Conservation (phyloP, 2,329 filamentous ascomycete genomes). For the Fusarium phyllophilum region DNA sequence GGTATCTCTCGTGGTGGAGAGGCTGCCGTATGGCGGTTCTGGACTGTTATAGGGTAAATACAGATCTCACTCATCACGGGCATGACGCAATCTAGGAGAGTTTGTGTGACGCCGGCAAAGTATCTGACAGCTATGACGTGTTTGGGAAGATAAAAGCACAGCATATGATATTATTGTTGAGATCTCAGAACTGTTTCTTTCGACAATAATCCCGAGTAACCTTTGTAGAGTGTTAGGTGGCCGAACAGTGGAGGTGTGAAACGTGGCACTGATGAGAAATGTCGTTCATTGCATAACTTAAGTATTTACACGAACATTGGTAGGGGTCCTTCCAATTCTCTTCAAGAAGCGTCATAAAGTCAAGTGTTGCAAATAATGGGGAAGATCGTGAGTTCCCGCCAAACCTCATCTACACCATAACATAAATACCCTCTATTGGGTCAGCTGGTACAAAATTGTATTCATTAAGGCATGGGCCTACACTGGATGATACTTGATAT, state of each 20-base stretch:
- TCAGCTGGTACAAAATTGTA: neutral
- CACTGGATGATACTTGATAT: neutral
- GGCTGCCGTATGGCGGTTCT: constrained; percentile 3
- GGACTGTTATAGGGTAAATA: constrained; percentile 34
- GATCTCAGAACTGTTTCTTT: neutral
- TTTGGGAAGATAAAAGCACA: neutral
- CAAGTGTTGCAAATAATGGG: neutral
- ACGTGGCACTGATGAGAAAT: neutral
- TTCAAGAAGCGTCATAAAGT: neutral
- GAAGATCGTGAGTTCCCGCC: too few relatives aligned
- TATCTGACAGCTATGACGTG: constrained; percentile 25
- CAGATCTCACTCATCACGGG: neutral
- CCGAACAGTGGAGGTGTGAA: neutral
- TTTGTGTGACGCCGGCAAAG: constrained; percentile 7
- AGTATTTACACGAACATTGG: neutral
- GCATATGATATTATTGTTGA: neutral
- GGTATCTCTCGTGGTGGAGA: constrained; percentile 10
- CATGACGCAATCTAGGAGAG: constrained; percentile 34
- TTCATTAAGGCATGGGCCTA: neutral
- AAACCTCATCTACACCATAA: neutral
- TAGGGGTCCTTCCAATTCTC: neutral
- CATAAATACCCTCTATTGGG: neutral
- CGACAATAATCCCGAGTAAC: neutral
- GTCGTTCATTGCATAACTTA: neutral
- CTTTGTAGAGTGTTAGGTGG: neutral